Evolutionary conservation across 2,329 filamentous ascomycete species (phyloP), one percentile per base, ranked within the genome.

Genomic region (Verticillium zaregamsianum): DNA sequence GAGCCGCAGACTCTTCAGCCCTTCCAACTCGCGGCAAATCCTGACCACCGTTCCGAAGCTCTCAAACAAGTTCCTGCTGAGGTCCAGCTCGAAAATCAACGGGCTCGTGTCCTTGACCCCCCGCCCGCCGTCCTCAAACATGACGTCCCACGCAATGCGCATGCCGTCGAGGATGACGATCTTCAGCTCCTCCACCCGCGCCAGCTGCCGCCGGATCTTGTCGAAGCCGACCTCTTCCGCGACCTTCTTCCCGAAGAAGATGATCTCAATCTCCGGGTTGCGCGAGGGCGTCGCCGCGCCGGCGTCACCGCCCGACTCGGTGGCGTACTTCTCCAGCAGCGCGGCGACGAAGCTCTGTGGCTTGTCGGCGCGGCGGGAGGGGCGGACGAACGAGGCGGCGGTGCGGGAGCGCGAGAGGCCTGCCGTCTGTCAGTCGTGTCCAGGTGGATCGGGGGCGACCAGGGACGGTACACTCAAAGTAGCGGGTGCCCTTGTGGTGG

Each of bases 151-250:
- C 11, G 71, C 75, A 64, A 98, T 83, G 58, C 86, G 81, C 70
- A 92, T 76, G 15, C 90, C 88, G 76, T 98, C 93, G 8, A 99
- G 80, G 45, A 98, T 86, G 58, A 96, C 88, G 61, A 93, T 88
- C 67, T 84, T 89, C 63, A 98, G 82, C 68, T 95, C 91, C 60
- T 89, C 80, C 35, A 98, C 80, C 70, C 90, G 81, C 67, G 93
- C 90, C 70, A 96, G 88, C 75, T 93, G 87, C 66, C 84, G 84
- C 54, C 90, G 86, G 67, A 97, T 92, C 80, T 97, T 97, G 68
- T 96, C 93, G 68, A 98, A 98, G 33, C 95, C 95, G 37, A 98
- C 86, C 77, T 98, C 94, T 77, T 98, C 90, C 5, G 92, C 94
- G 20, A 93, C 85, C 76, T 98, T 66, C 52, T 61, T 98, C 40